Conservation (phyloP, 2,329 filamentous ascomycete species). For the Microcera coccophila region DNA sequence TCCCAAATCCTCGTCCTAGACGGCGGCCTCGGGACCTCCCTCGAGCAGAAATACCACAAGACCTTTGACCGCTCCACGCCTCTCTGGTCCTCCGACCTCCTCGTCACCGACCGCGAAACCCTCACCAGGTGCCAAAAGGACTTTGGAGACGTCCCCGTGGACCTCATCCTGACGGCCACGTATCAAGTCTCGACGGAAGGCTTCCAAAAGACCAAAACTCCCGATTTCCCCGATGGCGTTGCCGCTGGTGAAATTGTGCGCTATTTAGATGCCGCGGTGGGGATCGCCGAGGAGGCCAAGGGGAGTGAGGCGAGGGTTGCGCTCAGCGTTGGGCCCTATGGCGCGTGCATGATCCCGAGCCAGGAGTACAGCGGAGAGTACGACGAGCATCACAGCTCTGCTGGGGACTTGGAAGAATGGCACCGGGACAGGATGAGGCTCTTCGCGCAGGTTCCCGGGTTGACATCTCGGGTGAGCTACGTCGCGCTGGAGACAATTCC, state of each 20-base stretch:
- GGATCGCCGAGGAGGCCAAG: conserved; percentile 39
- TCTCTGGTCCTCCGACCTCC: conserved; percentile 65
- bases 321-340: conserved; percentile 62
- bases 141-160: conserved; percentile 54
- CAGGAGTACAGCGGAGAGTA: conserved; percentile 64
- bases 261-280: conserved; percentile 43
- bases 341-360: conserved; percentile 61
- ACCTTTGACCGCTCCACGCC: conserved; percentile 52
- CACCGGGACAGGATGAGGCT: conserved; percentile 52
- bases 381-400: conserved; percentile 43
- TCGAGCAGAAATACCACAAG: conserved; percentile 54
- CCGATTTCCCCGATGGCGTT: conserved; percentile 43
- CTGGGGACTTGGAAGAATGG: conserved; percentile 49
- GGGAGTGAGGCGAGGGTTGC: conserved; percentile 40
- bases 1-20: conserved; percentile 52
- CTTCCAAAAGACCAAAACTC: conserved; percentile 48
- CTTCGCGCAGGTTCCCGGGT: conserved; percentile 41
- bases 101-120: conserved; percentile 50
- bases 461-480: conserved; percentile 45
- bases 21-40: conserved; percentile 64
- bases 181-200: conserved; percentile 60
- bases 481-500: conserved; percentile 65
- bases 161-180: conserved; percentile 63
- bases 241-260: conserved; percentile 34
- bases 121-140: conserved; percentile 53